phyloP scores from a whole-genome alignment of 331 rosid genomes.

The Phaseolus coccineus region DNA sequence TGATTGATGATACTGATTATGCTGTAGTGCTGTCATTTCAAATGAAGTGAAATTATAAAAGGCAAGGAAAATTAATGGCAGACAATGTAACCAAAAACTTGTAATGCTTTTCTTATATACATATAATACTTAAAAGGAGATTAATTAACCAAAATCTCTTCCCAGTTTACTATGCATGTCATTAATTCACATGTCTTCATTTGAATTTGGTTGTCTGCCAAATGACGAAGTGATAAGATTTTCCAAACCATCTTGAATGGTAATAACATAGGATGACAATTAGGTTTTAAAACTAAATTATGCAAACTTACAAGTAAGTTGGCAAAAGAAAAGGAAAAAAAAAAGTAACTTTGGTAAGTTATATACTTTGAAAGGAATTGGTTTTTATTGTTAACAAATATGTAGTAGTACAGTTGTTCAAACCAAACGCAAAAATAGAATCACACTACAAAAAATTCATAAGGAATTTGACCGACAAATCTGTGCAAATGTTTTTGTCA shows the following conservation, averaged over 20 bases:
- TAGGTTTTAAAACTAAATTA: background rate
- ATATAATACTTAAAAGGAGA: background rate
- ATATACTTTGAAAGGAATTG: background rate
- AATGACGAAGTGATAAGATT: background rate
- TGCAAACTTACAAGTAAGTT: background rate
- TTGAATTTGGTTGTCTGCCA: constrained; percentile 24
- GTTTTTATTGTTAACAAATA: background rate
- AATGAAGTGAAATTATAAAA: constrained; percentile 40
- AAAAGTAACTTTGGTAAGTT: background rate
- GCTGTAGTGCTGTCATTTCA: constrained; percentile 65
- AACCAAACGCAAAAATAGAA: background rate
- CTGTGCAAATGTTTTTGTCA: constrained; percentile 40
- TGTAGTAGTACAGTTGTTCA: no score
- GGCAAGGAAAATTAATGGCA: constrained; percentile 45
- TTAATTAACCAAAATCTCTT: constrained; percentile 2
- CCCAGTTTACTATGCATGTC: background rate
- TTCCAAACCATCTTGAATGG: background rate
- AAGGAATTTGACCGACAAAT: constrained; percentile 51
- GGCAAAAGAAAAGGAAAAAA: background rate
- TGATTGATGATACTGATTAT: constrained; percentile 43
- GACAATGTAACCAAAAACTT: constrained; percentile 33
- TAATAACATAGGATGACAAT: background rate
- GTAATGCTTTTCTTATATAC: background rate
- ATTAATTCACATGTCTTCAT: background rate
- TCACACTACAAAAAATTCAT: constrained; percentile 22